A percentile compares a stretch with the other conserved stretches of the same genome.
These are phyloP conservation scores for Wickerhamomyces sp. DNA, from an alignment of 1,139 yeast genomes.

Conservation along the genomic window DNA sequence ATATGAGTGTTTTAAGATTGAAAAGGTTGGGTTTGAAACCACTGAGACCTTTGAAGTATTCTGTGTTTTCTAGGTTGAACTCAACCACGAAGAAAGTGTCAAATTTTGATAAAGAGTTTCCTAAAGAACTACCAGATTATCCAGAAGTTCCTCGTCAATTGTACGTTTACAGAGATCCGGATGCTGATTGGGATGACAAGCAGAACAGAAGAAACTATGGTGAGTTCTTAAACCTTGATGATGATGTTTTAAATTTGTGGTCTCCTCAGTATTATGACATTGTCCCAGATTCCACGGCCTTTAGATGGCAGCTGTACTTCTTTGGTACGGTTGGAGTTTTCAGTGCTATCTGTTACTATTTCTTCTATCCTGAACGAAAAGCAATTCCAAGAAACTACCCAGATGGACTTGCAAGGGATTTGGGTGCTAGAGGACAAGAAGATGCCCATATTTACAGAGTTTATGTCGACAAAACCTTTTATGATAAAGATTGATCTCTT, in stretches of 20 bases:
- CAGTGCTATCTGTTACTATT: constrained; percentile 49
- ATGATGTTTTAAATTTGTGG: constrained; percentile 80
- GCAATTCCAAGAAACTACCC: constrained; percentile 78
- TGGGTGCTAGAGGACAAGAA: constrained; percentile 37
- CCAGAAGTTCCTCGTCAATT: constrained; percentile 43
- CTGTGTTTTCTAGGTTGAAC: background rate
- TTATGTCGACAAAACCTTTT: constrained; percentile 19
- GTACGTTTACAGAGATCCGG: constrained; percentile 65
- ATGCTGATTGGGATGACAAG: constrained; percentile 71
- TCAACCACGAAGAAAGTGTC: background rate
- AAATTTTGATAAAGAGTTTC: background rate
- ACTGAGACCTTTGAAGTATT: background rate
- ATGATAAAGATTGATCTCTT: constrained; percentile 1
- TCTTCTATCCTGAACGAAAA: constrained; percentile 69
- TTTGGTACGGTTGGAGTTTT: constrained; percentile 53
- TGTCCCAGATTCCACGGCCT: constrained; percentile 59
- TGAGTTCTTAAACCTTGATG: constrained; percentile 68
- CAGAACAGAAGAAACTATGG: constrained; percentile 77
- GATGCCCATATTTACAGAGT: constrained; percentile 18
- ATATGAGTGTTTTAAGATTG: background rate
- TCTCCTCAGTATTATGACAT: constrained; percentile 72
- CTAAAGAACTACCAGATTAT: constrained; percentile 25
- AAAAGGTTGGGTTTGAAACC: background rate
- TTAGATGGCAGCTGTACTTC: constrained; percentile 46
- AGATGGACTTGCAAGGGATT: constrained; percentile 68